Evolutionary conservation across 2,329 filamentous ascomycete genomes (phyloP), one percentile per base, ranked within the genome.

Genomic region (Aspergillus aculeatus): DNA sequence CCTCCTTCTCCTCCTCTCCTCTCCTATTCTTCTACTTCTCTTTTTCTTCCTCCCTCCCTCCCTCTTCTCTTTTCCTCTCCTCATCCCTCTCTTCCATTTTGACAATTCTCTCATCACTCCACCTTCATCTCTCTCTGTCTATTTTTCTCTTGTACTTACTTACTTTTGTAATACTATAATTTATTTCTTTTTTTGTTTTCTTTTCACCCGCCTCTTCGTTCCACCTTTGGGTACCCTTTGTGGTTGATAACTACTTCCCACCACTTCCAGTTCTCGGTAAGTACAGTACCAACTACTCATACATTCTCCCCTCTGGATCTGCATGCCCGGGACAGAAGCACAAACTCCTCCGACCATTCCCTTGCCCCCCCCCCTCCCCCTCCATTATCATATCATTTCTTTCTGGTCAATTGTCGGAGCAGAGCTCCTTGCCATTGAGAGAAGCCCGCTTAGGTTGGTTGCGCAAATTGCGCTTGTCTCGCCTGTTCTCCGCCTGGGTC

Each of bases 21-120:
- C 38, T 35, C 32, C 32, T 35, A 35, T 50, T 61, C 62, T 64
- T 68, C 66, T 64, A 62, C 62, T 64, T 66, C 60, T 66, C 62
- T 61, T 60, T 64, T 60, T 63, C 23, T 65, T 63, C 64, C 57
- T 62, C 58, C 62, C 58, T 63, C 57, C 51, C 48, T 54, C 47
- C 32, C 26, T 48, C 54, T 44, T 58, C 59, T 65, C 5, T 41
- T 23, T 31, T 44, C 48, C 54, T 54, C 32, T 56, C 41, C 60
- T 38, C 44, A 29, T 62, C 54, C 50, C 57, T 29, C 47, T 54
- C 44, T 50, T 55, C n/a, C 21, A 44, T 44, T 16, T 16, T 29
- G 32, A 35, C 38, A 44, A 44, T 16, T 6, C 38, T 9, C 16
- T 19, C 38, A 16, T 50, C 56, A 53, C 32, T 56, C 41, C 60